phyloP scores from a whole-genome alignment of 768 basidiomycete species.

The Auricularia sp. region DNA sequence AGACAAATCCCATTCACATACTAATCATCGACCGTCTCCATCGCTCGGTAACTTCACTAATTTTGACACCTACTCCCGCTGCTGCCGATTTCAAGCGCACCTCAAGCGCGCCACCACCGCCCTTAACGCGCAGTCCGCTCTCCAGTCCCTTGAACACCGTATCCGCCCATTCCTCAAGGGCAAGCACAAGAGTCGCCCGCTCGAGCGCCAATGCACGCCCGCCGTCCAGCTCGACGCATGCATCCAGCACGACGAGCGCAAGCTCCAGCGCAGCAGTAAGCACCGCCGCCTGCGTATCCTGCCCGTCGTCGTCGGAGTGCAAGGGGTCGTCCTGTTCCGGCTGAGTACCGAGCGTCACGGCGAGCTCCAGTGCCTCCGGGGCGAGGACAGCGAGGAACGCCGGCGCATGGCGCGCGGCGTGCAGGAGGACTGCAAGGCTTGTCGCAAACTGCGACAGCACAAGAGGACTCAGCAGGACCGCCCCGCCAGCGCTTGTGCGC shows the following conservation, averaged over 20 bases:
- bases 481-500: slow-evolving; percentile 52
- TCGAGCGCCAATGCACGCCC: slow-evolving; percentile 69
- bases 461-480: slow-evolving; percentile 70
- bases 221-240: slow-evolving; percentile 61
- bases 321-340: slow-evolving; percentile 35
- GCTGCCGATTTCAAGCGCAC: slow-evolving; percentile 53
- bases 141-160: slow-evolving; percentile 56
- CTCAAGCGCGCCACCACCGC: slow-evolving; percentile 58
- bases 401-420: slow-evolving; percentile 70
- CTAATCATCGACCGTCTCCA: slow-evolving; percentile 37
- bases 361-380: slow-evolving; percentile 75
- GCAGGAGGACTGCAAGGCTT: slow-evolving; percentile 68
- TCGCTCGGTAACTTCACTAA: slow-evolving; percentile 57
- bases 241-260: slow-evolving; percentile 64
- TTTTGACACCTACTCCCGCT: slow-evolving; percentile 73
- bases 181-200: slow-evolving; percentile 58
- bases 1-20: too few relatives aligned
- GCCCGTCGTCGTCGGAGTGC: slow-evolving; percentile 16
- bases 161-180: slow-evolving; percentile 72
- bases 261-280: slow-evolving; percentile 70
- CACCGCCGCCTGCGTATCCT: slow-evolving; percentile 58
- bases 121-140: slow-evolving; percentile 47
- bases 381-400: slow-evolving; percentile 75
- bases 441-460: slow-evolving; percentile 66
- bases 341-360: slow-evolving; percentile 63